Base-by-base conservation (phyloP, 371 early-diverging fungal genomes). In the Apophysomyces sp. region DNA sequence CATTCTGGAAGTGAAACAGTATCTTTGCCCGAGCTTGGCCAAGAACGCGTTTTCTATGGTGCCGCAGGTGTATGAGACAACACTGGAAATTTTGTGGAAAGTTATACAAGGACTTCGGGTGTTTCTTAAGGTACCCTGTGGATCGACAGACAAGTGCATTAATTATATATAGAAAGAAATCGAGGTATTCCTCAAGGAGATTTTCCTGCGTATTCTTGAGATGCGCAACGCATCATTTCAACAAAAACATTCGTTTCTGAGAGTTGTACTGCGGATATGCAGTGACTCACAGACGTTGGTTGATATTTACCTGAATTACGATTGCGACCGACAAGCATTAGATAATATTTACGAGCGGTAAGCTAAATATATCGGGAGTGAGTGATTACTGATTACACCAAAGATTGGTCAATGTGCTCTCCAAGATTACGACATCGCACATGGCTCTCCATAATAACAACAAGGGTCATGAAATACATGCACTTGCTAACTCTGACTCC, bases 241-340 rank as follows among this genome's bases (percentile, higher is more conserved):
- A 34, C 86, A 86, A 61, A 81, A 81, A 55, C 74, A 77, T 32
- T 71, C 79, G 1, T 31, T 86, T 31, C 52, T 86, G 9, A 82
- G 76, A 34, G 69, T 81, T 24, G 68, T 85, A 1, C 52, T 80
- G 9, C 65, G 70, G 37, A 73, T 81, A 55, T 84, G 95, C 60
- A 73, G 83, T 28, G 91, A 93, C 65, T 94, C 97, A n/a, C 85
- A 89, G 37, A 83, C 93, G 0, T 75, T 97, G 8, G 96, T 98
- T 3, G 99, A 98, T 67, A 83, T 98, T 29, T 98, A 96, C 60
- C 81, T 98, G 36, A 97, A 97, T 76, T 97, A 97, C 70, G 99
- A 98, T 74, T 98, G 99, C 71, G 93, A 81, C 62, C 52, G 74
- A 9, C 69, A 69, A 40, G 78, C 84, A 2, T 30, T 81, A 28